Evolutionary conservation across 768 basidiomycete species (phyloP).

Genomic region (Leccinum longicurvipes): DNA sequence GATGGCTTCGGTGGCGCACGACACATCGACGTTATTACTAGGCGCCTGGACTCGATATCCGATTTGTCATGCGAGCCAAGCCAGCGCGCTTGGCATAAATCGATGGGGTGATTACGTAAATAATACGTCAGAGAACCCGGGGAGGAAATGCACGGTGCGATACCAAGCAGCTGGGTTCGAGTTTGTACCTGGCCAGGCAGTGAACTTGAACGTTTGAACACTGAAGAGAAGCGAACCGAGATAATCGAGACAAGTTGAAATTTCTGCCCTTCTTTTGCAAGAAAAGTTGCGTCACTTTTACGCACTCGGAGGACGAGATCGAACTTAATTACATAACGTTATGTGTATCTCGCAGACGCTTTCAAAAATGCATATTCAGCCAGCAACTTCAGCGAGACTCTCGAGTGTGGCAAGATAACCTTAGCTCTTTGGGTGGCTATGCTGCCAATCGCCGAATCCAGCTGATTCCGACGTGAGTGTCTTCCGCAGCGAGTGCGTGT

Average conservation of each 20-base stretch:
- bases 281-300: neutral
- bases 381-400: neutral
- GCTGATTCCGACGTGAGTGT: constrained; percentile 12
- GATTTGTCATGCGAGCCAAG: neutral
- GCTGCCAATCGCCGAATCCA: constrained; percentile 15
- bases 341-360: neutral
- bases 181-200: too few species aligned
- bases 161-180: neutral
- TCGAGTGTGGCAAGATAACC: neutral
- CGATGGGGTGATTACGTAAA: constrained; percentile 5
- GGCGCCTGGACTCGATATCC: neutral
- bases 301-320: neutral
- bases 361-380: neutral
- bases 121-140: neutral
- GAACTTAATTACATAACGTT: neutral
- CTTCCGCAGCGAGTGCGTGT: constrained; percentile 2
- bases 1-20: neutral
- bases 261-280: neutral
- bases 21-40: neutral
- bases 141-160: neutral
- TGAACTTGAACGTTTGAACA: too few species aligned
- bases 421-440: constrained; percentile 19
- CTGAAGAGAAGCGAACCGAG: neutral
- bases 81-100: neutral
- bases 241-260: neutral